These are phyloP conservation scores for Arthrobotrys sphaeroides DNA, from an alignment of 2,329 filamentous ascomycete genomes.

Conservation along the genomic window DNA sequence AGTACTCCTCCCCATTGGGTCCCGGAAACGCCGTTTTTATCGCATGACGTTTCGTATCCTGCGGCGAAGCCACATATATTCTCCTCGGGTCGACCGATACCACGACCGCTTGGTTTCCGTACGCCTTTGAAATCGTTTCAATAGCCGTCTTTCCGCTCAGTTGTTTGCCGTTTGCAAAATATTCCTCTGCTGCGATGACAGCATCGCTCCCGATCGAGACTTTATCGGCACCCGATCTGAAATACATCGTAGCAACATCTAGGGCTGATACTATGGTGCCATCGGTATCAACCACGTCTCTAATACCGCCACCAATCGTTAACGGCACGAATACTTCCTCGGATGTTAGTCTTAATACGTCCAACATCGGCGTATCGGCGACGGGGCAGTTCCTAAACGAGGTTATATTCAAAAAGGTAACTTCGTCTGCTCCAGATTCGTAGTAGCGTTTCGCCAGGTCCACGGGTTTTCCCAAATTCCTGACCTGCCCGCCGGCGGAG, in stretches of 20 bases:
- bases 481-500: slow-evolving; percentile 68
- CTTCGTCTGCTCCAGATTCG: slow-evolving; percentile 93
- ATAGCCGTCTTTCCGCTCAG: slow-evolving; percentile 87
- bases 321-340: slow-evolving; percentile 94
- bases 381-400: slow-evolving; percentile 95
- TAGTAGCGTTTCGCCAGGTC: slow-evolving; percentile 95
- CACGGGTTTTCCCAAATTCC: slow-evolving; percentile 95
- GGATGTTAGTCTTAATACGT: slow-evolving; percentile 85
- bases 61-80: slow-evolving; percentile 78
- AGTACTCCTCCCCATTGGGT: slow-evolving; percentile 78
- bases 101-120: slow-evolving; percentile 96
- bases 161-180: slow-evolving; percentile 71
- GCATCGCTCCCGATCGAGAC: slow-evolving; percentile 96
- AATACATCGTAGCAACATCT: slow-evolving; percentile 95
- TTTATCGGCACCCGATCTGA: slow-evolving; percentile 96
- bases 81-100: slow-evolving; percentile 94
- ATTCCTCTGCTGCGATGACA: slow-evolving; percentile 90
- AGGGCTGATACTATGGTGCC: slow-evolving; percentile 86
- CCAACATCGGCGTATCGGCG: slow-evolving; percentile 93
- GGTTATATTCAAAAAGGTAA: slow-evolving; percentile 98
- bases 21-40: slow-evolving; percentile 76
- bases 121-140: slow-evolving; percentile 90
- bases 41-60: slow-evolving; percentile 77
- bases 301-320: slow-evolving; percentile 93
- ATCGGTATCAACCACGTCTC: slow-evolving; percentile 89